Evolutionary conservation across 257 asterid genomes (phyloP), one percentile per base, ranked within the genome.

Genomic region (Ophiorrhiza pumila): DNA sequence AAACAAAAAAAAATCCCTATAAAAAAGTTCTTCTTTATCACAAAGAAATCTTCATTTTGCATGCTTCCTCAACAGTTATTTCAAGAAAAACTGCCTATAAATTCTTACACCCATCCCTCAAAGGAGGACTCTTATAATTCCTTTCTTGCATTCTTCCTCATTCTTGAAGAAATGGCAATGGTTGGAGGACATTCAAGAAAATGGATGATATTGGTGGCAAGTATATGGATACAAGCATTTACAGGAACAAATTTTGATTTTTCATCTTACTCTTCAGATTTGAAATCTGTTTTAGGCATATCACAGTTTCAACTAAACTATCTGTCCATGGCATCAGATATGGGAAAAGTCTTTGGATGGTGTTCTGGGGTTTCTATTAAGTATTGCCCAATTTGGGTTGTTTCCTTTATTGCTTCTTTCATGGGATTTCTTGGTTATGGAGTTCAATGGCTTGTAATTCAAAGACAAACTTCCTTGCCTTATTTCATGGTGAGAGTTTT

Each of bases 341-440:
- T 83, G 77, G 94, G 92, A 1, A 90, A 88, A 81, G 83, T 83
- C 13, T 88, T 90, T 18, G 96, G 96, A 14, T 90, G 96, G 94
- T 86, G 92, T 68, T 86, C 88, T 0, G 95, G 96, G 4, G 79
- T 87, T 34, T 72, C 63, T 71, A 87, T 88, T 6, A 29, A 81
- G 76, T 80, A 76, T 73, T 80, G 83, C 14, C 92, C 87, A 0
- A 63, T 81, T 29, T 83, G 86, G 89, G 64, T 83, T 61, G 89
- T 88, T 66, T 29, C 83, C 80, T 59, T 78, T 70, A 14, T 82
- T 31, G 87, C 90, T 57, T 88, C 94, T 71, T 77, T 82, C 35
- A 82, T 88, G 87, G 94, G 92, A 23, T 74, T 90, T 69, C 22
- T 82, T 34, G 90, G 93, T 15, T 90, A 87, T 72, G 91, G 91